phyloP scores from a whole-genome alignment of 805 yeast species.

The Blastobotrys terrestris region DNA sequence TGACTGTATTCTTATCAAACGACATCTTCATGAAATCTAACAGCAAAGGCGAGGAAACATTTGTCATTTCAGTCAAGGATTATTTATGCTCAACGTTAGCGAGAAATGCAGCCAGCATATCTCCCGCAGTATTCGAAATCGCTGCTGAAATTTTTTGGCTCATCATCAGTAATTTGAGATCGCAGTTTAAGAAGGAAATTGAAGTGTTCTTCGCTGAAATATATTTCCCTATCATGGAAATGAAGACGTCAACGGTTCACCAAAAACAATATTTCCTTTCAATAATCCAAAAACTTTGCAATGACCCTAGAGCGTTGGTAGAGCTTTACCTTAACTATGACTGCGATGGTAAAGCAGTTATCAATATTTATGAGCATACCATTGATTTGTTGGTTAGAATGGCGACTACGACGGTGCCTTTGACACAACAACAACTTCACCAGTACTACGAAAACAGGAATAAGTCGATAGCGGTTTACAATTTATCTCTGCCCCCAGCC shows the following conservation, averaged over 20 bases:
- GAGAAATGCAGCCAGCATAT: slow-evolving; percentile 86
- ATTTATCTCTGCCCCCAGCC: slow-evolving; percentile 66
- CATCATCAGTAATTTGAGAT: slow-evolving; percentile 71
- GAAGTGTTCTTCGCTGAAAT: slow-evolving; percentile 91
- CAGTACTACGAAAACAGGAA: slow-evolving; percentile 44
- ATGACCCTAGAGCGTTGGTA: slow-evolving; percentile 83
- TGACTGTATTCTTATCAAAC: slow-evolving; percentile 61
- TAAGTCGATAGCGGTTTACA: slow-evolving; percentile 65
- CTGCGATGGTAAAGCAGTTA: slow-evolving; percentile 70
- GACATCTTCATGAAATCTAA: slow-evolving; percentile 29
- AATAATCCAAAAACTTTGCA: slow-evolving; percentile 73
- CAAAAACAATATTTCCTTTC: slow-evolving; percentile 84
- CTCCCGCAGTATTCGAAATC: slow-evolving; percentile 87
- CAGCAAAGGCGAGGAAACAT: slow-evolving; percentile 38
- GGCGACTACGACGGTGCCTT: slow-evolving; percentile 67
- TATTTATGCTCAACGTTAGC: slow-evolving; percentile 77
- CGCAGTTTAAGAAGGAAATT: slow-evolving; percentile 85
- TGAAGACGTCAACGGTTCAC: slow-evolving; percentile 85
- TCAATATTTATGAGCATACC: slow-evolving; percentile 79
- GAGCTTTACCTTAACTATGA: slow-evolving; percentile 94
- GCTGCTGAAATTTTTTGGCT: slow-evolving; percentile 93
- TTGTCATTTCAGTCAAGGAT: slow-evolving; percentile 77
- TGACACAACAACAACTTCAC: slow-evolving; percentile 60
- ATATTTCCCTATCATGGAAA: slow-evolving; percentile 88
- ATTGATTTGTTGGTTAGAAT: slow-evolving; percentile 68